Evolutionary conservation across 805 yeast species (phyloP), one percentile per base, ranked within the genome.

Genomic region (Starmera dryadoides): DNA sequence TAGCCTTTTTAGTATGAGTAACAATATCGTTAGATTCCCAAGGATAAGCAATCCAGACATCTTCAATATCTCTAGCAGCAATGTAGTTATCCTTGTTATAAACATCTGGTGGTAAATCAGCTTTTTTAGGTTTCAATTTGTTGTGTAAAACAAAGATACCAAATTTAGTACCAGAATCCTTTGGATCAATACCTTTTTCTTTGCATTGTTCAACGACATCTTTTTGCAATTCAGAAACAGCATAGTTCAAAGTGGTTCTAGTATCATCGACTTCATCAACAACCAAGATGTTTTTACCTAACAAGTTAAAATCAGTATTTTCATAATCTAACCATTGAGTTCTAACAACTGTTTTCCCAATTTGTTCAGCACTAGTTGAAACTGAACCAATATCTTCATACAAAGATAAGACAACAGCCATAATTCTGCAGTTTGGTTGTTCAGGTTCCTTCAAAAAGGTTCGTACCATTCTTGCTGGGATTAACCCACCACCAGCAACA

Each of bases 401-500:
- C 40, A 91, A 71, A 1, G 97, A 87, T 49, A 91, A 71, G 26
- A 93, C 94, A 50, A 91, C 86, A 35, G 98, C 97, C 79, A 89
- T 91, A 55, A 91, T 87, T 54, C 95, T 81, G 44, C 88, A 81
- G 53, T 89, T 91, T 51, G 94, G 91, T 43, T 81, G 69, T 43
- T 95, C 95, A 23, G 84, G 86, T 49, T 81, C 84, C 63, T 89
- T 91, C 50, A 91, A 69, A 63, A 91, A 93, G 2, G 98, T 81
- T 62, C 98, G 79, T 59, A 91, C 73, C 64, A 93, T 93, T 61
- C 98, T 79, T 8, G 98, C 97, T 21, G 98, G 98, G 42, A 91
- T 93, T 62, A 91, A 86, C 2, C 98, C 98, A 59, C 98, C 96
- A 52, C 96, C 96, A 56, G 95, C 98, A 55, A 91, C 87, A 50